Evolutionary conservation across 106 monocot species (phyloP).

Genomic region (Phalaenopsis equestris): DNA sequence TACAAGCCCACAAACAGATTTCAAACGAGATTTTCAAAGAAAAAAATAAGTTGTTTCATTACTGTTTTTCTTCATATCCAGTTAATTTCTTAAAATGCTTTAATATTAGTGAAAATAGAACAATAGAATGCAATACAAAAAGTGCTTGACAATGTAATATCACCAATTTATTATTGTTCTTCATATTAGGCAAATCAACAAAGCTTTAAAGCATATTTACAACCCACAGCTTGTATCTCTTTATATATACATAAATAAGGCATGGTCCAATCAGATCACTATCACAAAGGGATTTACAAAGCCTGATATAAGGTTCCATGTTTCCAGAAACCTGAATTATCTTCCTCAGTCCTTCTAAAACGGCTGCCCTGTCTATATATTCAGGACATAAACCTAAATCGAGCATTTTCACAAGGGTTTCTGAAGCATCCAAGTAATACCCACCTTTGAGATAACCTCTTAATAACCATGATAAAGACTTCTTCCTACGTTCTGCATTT

Average conservation of each 20-base stretch:
- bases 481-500: constrained; percentile 44
- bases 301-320: constrained; percentile 55
- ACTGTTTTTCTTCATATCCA: not conserved
- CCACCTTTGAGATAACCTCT: constrained; percentile 94
- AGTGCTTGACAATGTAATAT: not conserved
- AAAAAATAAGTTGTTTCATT: too few relatives aligned
- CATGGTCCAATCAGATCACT: constrained; percentile 73
- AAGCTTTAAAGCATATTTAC: constrained; percentile 45
- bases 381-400: constrained; percentile 65
- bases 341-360: constrained; percentile 74
- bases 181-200: too few relatives aligned
- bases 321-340: constrained; percentile 56
- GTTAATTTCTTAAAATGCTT: not conserved
- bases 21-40: not conserved
- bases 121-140: not conserved
- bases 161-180: not conserved
- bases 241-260: constrained; percentile 67
- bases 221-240: constrained; percentile 70
- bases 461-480: constrained; percentile 68
- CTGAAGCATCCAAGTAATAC: constrained; percentile 63
- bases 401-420: constrained; percentile 63
- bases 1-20: not conserved
- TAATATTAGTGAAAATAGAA: not conserved
- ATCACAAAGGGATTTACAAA: constrained; percentile 73
- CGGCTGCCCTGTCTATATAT: constrained; percentile 67